Evolutionary conservation across 1,139 yeast genomes (phyloP), one percentile per base, ranked within the genome.

Genomic region (Hemisphaericaspora xylofermentans): DNA sequence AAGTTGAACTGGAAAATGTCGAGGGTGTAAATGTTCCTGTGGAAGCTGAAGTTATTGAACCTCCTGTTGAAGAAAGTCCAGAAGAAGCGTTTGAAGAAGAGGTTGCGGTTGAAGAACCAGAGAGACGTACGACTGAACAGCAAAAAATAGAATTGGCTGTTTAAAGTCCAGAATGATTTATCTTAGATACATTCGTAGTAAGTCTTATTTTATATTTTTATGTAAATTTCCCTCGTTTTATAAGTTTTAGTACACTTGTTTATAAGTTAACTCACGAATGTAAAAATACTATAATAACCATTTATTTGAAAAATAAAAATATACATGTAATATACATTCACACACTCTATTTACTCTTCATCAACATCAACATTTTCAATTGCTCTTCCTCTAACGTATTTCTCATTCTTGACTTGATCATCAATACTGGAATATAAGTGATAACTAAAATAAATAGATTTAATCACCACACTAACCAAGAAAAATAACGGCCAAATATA

Each of bases 321-420:
- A 19, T 8, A 24, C 27, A 24, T 24, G 10, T 24, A 4, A 4
- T 26, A 26, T 13, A n/a, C n/a, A 13, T 26, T 13, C 5, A 26
- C 16, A n/a, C 5, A 13, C 15, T 26, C 29, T 26, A 26, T 24
- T 24, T 30, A 21, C 19, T 18, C 39, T 13, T 46, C 46, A 14
- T 51, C 54, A 31, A 49, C 53, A 18, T 71, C 73, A 29, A 74
- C 64, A 54, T 82, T 84, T 45, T 80, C 79, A 41, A 84, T 67
- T 2, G 83, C 76, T 52, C 81, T 76, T 1, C 86, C 87, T 44
- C 73, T 74, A 9, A 80, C 80, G 50, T 80, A 84, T 46, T 72
- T 71, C 49, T 80, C 82, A 44, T 78, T 79, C 53, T 78, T 81
- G 24, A 82, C 81, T 47, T 73, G 72, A 16, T 66, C 70, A 39